Evolutionary conservation across 1,284 basidiomycete species (phyloP).

Genomic region (Boletus smithii): DNA sequence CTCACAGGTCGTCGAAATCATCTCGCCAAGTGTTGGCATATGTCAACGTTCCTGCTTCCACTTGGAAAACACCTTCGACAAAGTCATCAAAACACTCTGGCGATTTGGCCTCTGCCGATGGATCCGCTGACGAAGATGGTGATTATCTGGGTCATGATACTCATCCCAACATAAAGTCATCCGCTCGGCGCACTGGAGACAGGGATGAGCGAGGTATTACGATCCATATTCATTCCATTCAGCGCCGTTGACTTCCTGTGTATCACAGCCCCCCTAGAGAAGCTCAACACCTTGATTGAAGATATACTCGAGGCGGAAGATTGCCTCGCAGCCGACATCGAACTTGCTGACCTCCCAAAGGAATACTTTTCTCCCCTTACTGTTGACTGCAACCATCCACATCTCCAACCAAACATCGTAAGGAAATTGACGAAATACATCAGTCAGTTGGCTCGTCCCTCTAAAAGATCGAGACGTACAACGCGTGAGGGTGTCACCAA

Average conservation of each 20-base stretch:
- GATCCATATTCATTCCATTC: background rate
- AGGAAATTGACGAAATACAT: constrained; percentile 69
- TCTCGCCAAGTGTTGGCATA: constrained; percentile 50
- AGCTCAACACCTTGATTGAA: constrained; percentile 68
- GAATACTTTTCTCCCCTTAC: constrained; percentile 69
- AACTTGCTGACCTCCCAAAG: constrained; percentile 50
- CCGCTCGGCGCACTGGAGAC: constrained; percentile 63
- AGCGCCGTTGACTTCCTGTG: constrained; percentile 4
- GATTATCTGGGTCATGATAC: constrained; percentile 27
- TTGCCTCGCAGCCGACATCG: constrained; percentile 62
- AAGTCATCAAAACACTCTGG: constrained; percentile 29
- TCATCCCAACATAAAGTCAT: constrained; percentile 41
- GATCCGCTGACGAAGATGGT: constrained; percentile 50
- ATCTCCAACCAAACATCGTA: constrained; percentile 58
- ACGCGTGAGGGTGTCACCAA: constrained; percentile 36
- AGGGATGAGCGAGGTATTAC: constrained; percentile 67
- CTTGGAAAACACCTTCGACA: constrained; percentile 44
- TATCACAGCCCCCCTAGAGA: constrained; percentile 63
- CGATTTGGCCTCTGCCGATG: constrained; percentile 38
- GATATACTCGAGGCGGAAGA: constrained; percentile 91
- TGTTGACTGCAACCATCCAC: constrained; percentile 52
- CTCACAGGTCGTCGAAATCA: constrained; percentile 28
- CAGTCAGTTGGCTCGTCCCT: constrained; percentile 59
- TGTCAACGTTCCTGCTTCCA: constrained; percentile 52
- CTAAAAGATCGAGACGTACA: constrained; percentile 51